Conservation (phyloP, 2,329 filamentous ascomycete species). For the Hypoxylon rubiginosum region DNA sequence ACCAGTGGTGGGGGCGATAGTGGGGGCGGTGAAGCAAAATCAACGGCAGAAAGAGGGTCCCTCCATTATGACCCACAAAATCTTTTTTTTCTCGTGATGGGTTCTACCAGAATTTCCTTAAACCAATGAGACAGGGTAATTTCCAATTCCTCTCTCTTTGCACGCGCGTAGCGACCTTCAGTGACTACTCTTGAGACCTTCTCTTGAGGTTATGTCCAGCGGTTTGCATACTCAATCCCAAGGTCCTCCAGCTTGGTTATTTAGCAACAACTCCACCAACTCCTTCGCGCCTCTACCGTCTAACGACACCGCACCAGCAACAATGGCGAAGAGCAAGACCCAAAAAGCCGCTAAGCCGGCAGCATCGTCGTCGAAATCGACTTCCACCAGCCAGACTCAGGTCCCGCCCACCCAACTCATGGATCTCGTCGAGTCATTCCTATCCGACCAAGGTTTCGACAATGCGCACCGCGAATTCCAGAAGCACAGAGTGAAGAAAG, state of each 20-base stretch:
- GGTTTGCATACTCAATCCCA: constrained; percentile 23
- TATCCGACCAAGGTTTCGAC: constrained; percentile 74
- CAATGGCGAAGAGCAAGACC: constrained; percentile 47
- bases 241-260: constrained; percentile 52
- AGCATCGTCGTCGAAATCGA: constrained; percentile 35
- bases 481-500: constrained; percentile 71
- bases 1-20: too few species aligned
- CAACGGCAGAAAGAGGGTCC: constrained; percentile 24
- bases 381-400: constrained; percentile 53
- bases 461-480: constrained; percentile 72
- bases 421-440: constrained; percentile 75
- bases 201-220: constrained; percentile 37
- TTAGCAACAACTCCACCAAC: constrained; percentile 50
- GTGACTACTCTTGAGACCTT: not conserved
- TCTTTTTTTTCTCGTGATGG: constrained; percentile 18
- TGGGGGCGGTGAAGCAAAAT: constrained; percentile 22
- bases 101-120: not conserved
- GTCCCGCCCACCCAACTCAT: constrained; percentile 69
- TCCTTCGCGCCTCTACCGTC: constrained; percentile 26
- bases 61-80: constrained; percentile 28
- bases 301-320: constrained; percentile 20
- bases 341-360: constrained; percentile 39
- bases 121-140: too few species aligned
- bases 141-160: not conserved
- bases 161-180: not conserved